These are phyloP conservation scores for Tricholoma matsutake DNA, from an alignment of 768 basidiomycete genomes.

Conservation along the genomic window DNA sequence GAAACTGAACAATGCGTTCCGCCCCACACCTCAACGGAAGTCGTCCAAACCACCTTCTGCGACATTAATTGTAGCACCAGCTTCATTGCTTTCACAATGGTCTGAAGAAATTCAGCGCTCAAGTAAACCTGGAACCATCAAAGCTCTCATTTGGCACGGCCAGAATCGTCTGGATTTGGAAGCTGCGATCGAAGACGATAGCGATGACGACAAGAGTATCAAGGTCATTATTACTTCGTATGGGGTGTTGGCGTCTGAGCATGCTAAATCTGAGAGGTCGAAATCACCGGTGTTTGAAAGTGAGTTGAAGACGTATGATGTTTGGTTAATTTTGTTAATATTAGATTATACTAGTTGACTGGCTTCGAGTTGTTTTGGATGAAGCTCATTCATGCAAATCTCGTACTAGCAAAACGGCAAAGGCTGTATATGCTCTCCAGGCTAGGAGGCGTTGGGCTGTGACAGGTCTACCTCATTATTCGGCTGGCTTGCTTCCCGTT, in stretches of 20 bases:
- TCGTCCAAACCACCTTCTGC: constrained; percentile 42
- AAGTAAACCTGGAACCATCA: constrained; percentile 64
- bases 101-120: constrained; percentile 87
- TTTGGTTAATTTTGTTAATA: neutral
- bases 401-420: constrained; percentile 81
- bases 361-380: constrained; percentile 82
- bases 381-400: constrained; percentile 97
- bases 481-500: neutral
- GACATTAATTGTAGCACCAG: constrained; percentile 90
- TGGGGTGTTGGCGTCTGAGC: constrained; percentile 88
- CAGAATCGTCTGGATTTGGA: constrained; percentile 78
- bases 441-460: constrained; percentile 87
- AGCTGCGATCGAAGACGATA: constrained; percentile 48
- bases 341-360: constrained; percentile 51
- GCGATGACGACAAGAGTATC: constrained; percentile 48
- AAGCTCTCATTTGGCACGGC: constrained; percentile 83
- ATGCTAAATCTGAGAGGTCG: constrained; percentile 62
- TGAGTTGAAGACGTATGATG: constrained; percentile 27
- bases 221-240: constrained; percentile 92
- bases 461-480: constrained; percentile 48
- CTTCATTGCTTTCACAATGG: constrained; percentile 92
- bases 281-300: constrained; percentile 71
- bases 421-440: constrained; percentile 80
- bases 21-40: constrained; percentile 36
- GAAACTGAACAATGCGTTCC: constrained; percentile 63